Evolutionary conservation across 176 grass and related monocot species (phyloP).

Genomic region (Carex parvula): DNA sequence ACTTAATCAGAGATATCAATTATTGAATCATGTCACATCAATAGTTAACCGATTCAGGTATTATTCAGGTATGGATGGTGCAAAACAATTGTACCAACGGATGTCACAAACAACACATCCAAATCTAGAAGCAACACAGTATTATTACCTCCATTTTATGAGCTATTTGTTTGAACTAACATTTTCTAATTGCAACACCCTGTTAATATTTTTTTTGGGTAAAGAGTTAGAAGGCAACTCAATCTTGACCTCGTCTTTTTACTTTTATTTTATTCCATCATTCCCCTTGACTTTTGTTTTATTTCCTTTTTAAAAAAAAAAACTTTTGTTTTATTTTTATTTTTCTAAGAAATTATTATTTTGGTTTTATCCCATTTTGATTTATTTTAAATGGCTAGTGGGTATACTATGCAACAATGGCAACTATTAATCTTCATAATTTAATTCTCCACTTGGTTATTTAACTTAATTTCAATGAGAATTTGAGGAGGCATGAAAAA

Average conservation of each 20-base stretch:
- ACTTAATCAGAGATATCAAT: background rate
- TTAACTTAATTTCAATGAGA: no score
- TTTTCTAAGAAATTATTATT: background rate
- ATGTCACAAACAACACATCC: background rate
- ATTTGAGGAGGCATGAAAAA: no score
- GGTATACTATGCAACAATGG: no score
- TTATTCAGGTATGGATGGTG: background rate
- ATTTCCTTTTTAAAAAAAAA: no score
- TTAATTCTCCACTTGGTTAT: no score
- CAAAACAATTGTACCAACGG: background rate
- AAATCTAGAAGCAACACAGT: background rate
- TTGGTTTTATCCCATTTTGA: no score
- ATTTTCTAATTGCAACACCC: background rate
- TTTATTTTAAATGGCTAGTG: no score
- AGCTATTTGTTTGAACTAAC: background rate
- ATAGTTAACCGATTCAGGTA: background rate
- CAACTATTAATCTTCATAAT: no score
- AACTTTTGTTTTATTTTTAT: background rate
- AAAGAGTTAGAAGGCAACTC: conserved; percentile 7
- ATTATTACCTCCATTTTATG: background rate
- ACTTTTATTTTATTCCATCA: background rate
- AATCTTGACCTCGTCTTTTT: background rate
- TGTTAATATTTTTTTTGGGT: background rate
- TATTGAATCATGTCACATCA: background rate
- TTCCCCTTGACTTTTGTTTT: background rate